Evolutionary conservation across 768 basidiomycete species (phyloP).

Genomic region (Lenzites betulinus): DNA sequence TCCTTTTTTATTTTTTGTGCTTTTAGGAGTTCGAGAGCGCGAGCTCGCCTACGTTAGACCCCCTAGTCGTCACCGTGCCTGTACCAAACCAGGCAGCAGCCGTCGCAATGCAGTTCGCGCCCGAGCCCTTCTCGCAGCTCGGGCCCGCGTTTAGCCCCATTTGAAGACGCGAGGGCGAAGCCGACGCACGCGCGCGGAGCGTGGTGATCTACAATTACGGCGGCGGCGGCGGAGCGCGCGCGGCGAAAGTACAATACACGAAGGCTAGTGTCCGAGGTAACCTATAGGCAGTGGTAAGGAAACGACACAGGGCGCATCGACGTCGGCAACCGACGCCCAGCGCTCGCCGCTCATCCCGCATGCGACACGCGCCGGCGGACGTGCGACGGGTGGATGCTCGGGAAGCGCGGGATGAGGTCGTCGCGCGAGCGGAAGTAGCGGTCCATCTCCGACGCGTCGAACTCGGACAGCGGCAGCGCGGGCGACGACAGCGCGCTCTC

Average conservation of each 20-base stretch:
- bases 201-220: constrained; percentile 23
- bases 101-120: constrained; percentile 24
- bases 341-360: constrained; percentile 5
- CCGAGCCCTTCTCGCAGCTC: constrained; percentile 26
- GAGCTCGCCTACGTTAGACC: constrained; percentile 32
- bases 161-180: constrained; percentile 7
- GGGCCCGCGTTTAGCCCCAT: constrained; percentile 31
- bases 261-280: constrained; percentile 3
- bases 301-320: background rate
- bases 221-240: background rate
- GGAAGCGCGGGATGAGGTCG: constrained; percentile 31
- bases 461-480: constrained; percentile 50
- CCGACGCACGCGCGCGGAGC: background rate
- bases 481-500: constrained; percentile 31
- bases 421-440: constrained; percentile 60
- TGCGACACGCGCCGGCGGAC: constrained; percentile 22
- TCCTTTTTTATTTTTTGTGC: background rate
- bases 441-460: constrained; percentile 74
- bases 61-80: constrained; percentile 22
- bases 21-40: constrained; percentile 37
- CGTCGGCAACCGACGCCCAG: no score
- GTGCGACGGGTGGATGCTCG: constrained; percentile 30
- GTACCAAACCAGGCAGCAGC: constrained; percentile 22
- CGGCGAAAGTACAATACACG: constrained; percentile 19
- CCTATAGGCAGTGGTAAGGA: background rate